These are phyloP conservation scores for Scytalidium sp. DNA, from an alignment of 2,329 filamentous ascomycete species.

Conservation along the genomic window DNA sequence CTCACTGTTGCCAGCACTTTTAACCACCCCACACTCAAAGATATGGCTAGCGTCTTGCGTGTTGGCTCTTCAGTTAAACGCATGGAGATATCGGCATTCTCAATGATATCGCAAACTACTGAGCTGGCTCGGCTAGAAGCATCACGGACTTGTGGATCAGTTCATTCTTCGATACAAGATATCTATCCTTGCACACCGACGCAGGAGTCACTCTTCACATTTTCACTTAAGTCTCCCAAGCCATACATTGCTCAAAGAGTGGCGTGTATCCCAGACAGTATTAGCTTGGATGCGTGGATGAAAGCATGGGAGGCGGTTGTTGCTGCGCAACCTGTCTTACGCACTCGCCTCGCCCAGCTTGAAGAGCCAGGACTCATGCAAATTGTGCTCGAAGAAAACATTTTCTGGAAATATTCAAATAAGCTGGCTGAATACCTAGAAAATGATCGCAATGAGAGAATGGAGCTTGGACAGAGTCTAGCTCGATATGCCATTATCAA, in stretches of 20 bases:
- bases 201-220: constrained; percentile 35
- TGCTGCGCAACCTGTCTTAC: constrained; percentile 27
- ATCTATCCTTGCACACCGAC: constrained; percentile 35
- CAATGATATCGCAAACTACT: constrained; percentile 15
- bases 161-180: constrained; percentile 28
- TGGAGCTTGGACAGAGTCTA: constrained; percentile 24
- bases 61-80: constrained; percentile 24
- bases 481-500: constrained; percentile 18
- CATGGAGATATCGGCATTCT: constrained; percentile 21
- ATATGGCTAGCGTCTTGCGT: constrained; percentile 36
- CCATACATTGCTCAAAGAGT: constrained; percentile 32
- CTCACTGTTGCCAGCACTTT: constrained; percentile 40
- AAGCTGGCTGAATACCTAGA: constrained; percentile 19
- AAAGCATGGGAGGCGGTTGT: constrained; percentile 27
- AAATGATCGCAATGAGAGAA: constrained; percentile 13
- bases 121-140: constrained; percentile 18
- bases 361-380: constrained; percentile 24
- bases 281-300: constrained; percentile 19
- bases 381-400: constrained; percentile 16
- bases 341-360: constrained; percentile 30
- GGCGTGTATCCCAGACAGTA: constrained; percentile 16
- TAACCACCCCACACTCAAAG: constrained; percentile 34
- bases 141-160: constrained; percentile 19
- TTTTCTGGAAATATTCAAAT: constrained; percentile 15
- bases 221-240: constrained; percentile 28